Evolutionary conservation across 2,329 filamentous ascomycete species (phyloP).

Genomic region (Tothia fuscella): DNA sequence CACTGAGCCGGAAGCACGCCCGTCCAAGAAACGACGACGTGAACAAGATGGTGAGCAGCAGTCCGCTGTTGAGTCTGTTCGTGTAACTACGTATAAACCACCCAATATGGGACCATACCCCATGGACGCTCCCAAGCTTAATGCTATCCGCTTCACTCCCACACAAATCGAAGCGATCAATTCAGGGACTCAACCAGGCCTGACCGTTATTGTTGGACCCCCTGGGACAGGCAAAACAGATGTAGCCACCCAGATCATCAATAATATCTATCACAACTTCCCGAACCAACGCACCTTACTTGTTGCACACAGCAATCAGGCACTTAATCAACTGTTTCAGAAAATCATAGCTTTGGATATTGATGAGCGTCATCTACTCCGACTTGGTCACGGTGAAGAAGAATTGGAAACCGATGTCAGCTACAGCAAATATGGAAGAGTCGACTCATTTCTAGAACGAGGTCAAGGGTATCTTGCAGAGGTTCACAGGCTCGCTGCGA

Average conservation of each 20-base stretch:
- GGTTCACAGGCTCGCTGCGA: slow-evolving; percentile 74
- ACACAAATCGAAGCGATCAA: slow-evolving; percentile 85
- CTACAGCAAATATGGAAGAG: slow-evolving; percentile 88
- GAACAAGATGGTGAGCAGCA: slow-evolving; percentile 58
- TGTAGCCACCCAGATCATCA: slow-evolving; percentile 96
- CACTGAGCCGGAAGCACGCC: slow-evolving; percentile 38
- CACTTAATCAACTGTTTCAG: slow-evolving; percentile 91
- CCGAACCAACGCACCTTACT: slow-evolving; percentile 82
- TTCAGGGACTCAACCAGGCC: slow-evolving; percentile 84
- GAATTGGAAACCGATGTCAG: slow-evolving; percentile 75
- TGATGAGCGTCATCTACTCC: slow-evolving; percentile 83
- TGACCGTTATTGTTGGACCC: slow-evolving; percentile 88
- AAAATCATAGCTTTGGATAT: slow-evolving; percentile 97
- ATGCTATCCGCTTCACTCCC: slow-evolving; percentile 77
- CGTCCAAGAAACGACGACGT: slow-evolving; percentile 77
- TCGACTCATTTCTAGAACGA: slow-evolving; percentile 90
- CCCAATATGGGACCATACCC: slow-evolving; percentile 84
- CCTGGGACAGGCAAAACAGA: slow-evolving; percentile 99
- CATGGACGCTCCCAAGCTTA: slow-evolving; percentile 68
- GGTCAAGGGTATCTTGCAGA: slow-evolving; percentile 66
- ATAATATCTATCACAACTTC: slow-evolving; percentile 97
- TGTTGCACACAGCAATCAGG: slow-evolving; percentile 95
- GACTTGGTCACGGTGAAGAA: slow-evolving; percentile 89
- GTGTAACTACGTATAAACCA: slow-evolving; percentile 82
- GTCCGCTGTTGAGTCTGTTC: slow-evolving; percentile 54